Conservation (phyloP, 2,329 filamentous ascomycete genomes). For the Thielaviopsis punctulata region DNA sequence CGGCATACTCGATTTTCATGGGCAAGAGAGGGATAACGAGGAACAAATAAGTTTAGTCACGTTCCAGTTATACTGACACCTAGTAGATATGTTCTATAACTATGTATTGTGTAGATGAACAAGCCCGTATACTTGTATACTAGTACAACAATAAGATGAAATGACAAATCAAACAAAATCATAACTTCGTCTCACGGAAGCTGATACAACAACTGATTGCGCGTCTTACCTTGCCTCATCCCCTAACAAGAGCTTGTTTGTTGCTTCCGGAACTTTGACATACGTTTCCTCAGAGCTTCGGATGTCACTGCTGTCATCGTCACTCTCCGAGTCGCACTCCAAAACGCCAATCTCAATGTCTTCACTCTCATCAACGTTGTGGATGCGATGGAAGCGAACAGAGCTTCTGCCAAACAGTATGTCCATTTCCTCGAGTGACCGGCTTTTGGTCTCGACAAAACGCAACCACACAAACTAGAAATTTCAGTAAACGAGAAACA, state of each 20-base stretch:
- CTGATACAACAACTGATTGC: background rate
- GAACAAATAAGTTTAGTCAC: no score
- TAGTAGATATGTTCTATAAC: no score
- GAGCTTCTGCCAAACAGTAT: conserved; percentile 19
- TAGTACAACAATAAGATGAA: background rate
- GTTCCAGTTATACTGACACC: no score
- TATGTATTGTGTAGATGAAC: no score
- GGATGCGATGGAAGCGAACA: background rate
- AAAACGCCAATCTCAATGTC: background rate
- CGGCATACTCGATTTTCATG: no score
- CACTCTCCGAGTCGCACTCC: background rate
- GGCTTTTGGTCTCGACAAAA: conserved; percentile 29
- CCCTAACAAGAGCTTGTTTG: background rate
- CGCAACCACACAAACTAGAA: conserved; percentile 23
- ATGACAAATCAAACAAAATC: background rate
- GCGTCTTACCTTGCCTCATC: background rate
- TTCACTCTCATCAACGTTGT: background rate
- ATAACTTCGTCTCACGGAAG: background rate
- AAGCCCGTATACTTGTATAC: no score
- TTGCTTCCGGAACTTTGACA: background rate
- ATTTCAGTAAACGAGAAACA: background rate
- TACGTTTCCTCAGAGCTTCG: background rate
- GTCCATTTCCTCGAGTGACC: conserved; percentile 28
- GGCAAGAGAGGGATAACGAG: no score
- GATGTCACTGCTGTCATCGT: background rate